Percentiles rank a stretch among this genome's conserved stretches.
Conservation (phyloP, 2,329 filamentous ascomycete genomes). For the Paraconiothyrium brasiliense region DNA sequence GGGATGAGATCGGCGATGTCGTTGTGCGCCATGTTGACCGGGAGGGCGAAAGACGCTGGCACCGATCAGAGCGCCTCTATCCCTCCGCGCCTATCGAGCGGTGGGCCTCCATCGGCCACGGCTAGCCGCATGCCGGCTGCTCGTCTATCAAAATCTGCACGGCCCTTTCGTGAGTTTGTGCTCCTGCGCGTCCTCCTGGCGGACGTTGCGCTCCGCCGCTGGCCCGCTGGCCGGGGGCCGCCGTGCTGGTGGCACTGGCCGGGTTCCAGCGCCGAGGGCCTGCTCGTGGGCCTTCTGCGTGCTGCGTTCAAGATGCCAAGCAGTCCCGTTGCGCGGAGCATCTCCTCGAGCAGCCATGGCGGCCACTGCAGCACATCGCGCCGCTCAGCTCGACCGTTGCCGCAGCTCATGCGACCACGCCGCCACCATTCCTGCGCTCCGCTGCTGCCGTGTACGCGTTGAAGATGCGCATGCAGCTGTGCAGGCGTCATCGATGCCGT, state of each 20-base stretch:
- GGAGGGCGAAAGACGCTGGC: conserved; percentile 13
- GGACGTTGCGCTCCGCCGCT: neutral
- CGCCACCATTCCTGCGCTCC: conserved; percentile 14
- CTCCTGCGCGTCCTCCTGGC: neutral
- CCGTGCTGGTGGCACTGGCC: neutral
- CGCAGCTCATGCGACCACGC: neutral
- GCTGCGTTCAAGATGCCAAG: neutral
- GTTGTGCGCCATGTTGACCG: conserved; percentile 16
- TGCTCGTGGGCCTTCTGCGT: neutral
- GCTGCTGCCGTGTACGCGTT: conserved; percentile 7
- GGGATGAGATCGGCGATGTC: conserved; percentile 27
- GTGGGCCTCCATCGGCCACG: conserved; percentile 16
- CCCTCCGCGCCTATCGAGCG: conserved; percentile 18
- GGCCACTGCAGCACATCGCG: conserved; percentile 9
- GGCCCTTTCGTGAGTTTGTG: conserved; percentile 1
- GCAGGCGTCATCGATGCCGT: conserved; percentile 41
- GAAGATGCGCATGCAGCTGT: conserved; percentile 24
- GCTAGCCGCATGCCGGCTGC: conserved; percentile 13
- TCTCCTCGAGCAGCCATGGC: neutral
- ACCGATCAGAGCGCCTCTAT: conserved; percentile 20
- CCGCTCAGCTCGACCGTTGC: neutral
- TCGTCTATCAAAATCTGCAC: conserved; percentile 18
- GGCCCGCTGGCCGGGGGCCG: neutral
- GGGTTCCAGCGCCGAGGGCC: neutral
- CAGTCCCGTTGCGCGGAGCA: neutral